Evolutionary conservation across 176 grass and related monocot genomes (phyloP), one percentile per base, ranked within the genome.

Genomic region (Puccinellia tenuiflora): DNA sequence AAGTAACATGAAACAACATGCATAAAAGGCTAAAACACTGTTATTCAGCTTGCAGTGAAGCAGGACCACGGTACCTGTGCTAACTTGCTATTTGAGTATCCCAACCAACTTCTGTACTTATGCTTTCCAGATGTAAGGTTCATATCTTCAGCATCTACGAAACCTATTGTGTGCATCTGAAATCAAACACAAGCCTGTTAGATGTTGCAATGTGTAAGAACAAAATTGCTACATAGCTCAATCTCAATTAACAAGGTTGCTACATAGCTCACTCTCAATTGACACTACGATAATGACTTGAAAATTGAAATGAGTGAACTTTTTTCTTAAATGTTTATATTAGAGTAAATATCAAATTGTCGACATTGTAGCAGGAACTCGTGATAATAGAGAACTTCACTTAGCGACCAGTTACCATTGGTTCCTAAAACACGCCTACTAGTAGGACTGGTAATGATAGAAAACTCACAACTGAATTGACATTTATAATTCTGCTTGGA

Each of bases 41-140:
- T 4, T 2, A 25, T 11, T 51, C 74, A 2, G 37, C 6, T 29
- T 71, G 21, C 8, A 75, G 77, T 69, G 21, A 68, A 30, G 9
- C 33, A 28, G 18, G 33, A 63, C 43, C 47, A 46, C 18, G 9
- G 48, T 92, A 99, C 97, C 93, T 99, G 93, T 17, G 97, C 93
- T 78, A 99, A 85, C 68, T 99, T 99, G 89, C 97, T 92, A 79
- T 92, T 99, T 82, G 97, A 84, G 62, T 99, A 99, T 85, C 78
- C 97, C 81, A 88, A 50, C 81, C 87, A 81, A 85, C 97, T 94
- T 92, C 21, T 86, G 67, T 89, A 99, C 88, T 91, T 99, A 25
- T 26, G 75, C 72, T 90, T 93, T 78, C 89, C 87, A 79, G 91
- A 94, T 73, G 86, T 80, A 86, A 99, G 52, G 70, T 94, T 96